Conservation (phyloP, 768 basidiomycete species). For the Coprinopsis marcescibilis region DNA sequence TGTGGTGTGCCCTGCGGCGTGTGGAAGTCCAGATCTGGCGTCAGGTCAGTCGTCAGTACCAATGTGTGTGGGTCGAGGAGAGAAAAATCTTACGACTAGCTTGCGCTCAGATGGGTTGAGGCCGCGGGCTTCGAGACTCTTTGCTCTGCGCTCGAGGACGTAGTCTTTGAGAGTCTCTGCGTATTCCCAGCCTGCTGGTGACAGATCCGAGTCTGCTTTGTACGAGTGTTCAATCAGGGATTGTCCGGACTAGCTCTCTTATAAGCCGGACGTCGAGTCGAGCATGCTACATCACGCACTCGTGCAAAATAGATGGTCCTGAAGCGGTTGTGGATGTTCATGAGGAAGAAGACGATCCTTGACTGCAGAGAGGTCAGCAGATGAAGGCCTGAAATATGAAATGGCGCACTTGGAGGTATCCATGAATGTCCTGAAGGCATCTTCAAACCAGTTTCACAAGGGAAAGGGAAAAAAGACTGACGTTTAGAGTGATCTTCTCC, state of each 20-base stretch:
- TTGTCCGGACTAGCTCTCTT: slow-evolving; percentile 84
- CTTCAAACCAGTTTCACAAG: not conserved
- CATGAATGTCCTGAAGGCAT: slow-evolving; percentile 67
- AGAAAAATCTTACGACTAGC: slow-evolving; percentile 48
- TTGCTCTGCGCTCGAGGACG: slow-evolving; percentile 76
- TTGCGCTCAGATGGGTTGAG: slow-evolving; percentile 53
- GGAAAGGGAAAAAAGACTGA: slow-evolving; percentile 27
- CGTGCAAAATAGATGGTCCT: slow-evolving; percentile 96
- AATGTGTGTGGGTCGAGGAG: not conserved
- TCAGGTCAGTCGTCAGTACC: not conserved
- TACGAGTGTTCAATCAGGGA: slow-evolving; percentile 98
- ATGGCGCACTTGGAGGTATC: slow-evolving; percentile 71
- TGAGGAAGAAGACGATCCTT: slow-evolving; percentile 95
- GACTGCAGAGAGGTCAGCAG: slow-evolving; percentile 42
- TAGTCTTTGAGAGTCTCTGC: slow-evolving; percentile 86
- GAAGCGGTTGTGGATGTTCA: slow-evolving; percentile 96
- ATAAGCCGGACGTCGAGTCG: not conserved
- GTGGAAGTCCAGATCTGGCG: slow-evolving; percentile 95
- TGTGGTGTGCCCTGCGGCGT: slow-evolving; percentile 87
- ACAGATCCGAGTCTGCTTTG: slow-evolving; percentile 96
- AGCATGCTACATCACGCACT: slow-evolving; percentile 38
- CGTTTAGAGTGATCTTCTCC: slow-evolving; percentile 94
- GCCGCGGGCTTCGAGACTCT: slow-evolving; percentile 68
- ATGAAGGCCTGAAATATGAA: slow-evolving; percentile 1
- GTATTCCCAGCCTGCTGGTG: slow-evolving; percentile 94